Conservation (phyloP, 805 yeast genomes). For the Candida railenensis region DNA sequence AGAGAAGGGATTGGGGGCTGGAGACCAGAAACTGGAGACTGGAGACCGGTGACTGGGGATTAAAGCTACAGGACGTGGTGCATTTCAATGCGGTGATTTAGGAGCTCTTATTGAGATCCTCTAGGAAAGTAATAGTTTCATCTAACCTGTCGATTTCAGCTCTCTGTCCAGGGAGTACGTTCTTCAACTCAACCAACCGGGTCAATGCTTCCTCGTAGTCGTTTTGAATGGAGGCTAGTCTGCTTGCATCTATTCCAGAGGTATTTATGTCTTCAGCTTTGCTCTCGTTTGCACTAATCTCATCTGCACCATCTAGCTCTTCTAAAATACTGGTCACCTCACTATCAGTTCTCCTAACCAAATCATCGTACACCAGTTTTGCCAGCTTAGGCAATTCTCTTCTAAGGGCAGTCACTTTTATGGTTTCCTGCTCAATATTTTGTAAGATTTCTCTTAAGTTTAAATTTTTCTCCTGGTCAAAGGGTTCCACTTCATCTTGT, state of each 20-base stretch:
- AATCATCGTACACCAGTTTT: constrained; percentile 32
- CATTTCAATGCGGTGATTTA: background rate
- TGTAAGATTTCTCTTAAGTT: constrained; percentile 54
- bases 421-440: constrained; percentile 62
- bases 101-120: constrained; percentile 6
- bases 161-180: constrained; percentile 32
- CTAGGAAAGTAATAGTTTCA: constrained; percentile 29
- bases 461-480: constrained; percentile 63
- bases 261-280: background rate
- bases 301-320: constrained; percentile 14
- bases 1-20: too few relatives aligned
- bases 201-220: constrained; percentile 29
- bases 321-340: constrained; percentile 26
- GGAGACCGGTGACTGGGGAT: too few relatives aligned
- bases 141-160: constrained; percentile 34
- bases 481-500: constrained; percentile 58
- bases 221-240: constrained; percentile 11
- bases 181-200: constrained; percentile 32
- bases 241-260: constrained; percentile 8
- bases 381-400: constrained; percentile 49
- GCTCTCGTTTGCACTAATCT: constrained; percentile 11
- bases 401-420: constrained; percentile 54
- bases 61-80: too few relatives aligned
- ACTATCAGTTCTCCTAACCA: constrained; percentile 29
- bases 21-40: too few relatives aligned